Conservation (phyloP, 495 filamentous ascomycete genomes). For the Hyaloscypha hepaticicola region DNA sequence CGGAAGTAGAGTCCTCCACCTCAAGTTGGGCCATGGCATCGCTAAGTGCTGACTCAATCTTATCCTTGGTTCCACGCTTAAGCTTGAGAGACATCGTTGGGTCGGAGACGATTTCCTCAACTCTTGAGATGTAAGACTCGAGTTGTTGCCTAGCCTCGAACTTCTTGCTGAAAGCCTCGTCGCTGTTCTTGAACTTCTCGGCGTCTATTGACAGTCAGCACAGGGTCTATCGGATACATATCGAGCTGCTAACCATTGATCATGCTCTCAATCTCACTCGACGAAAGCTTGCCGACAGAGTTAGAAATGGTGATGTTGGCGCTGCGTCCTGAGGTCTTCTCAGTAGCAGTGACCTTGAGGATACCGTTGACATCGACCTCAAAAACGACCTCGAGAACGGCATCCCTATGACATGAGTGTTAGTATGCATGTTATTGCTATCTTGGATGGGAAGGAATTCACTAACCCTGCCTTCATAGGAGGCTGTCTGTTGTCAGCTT, state of each 20-base stretch:
- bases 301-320: slow-evolving; percentile 99
- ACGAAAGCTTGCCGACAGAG: slow-evolving; percentile 97
- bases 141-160: slow-evolving; percentile 99
- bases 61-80: slow-evolving; percentile 98
- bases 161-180: slow-evolving; percentile 98
- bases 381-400: slow-evolving; percentile 96
- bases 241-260: slow-evolving; percentile 66
- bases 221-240: neutral
- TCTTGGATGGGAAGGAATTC: neutral
- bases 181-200: slow-evolving; percentile 96
- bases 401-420: slow-evolving; percentile 50
- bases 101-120: slow-evolving; percentile 98
- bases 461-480: slow-evolving; percentile 65
- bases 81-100: slow-evolving; percentile 94
- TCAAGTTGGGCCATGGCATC: slow-evolving; percentile 87
- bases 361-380: slow-evolving; percentile 99
- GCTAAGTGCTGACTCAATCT: slow-evolving; percentile 91
- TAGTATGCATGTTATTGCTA: neutral
- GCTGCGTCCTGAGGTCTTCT: slow-evolving; percentile 96
- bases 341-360: slow-evolving; percentile 98
- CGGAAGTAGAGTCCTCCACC: slow-evolving; percentile 81
- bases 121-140: slow-evolving; percentile 97
- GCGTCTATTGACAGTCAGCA: slow-evolving; percentile 52
- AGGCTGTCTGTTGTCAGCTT: too few relatives aligned
- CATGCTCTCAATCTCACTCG: slow-evolving; percentile 95